A percentile compares a stretch with the other conserved stretches of the same genome.
These are phyloP conservation scores for Heterobasidion occidentale DNA, from an alignment of 1,284 basidiomycete genomes.

Conservation along the genomic window DNA sequence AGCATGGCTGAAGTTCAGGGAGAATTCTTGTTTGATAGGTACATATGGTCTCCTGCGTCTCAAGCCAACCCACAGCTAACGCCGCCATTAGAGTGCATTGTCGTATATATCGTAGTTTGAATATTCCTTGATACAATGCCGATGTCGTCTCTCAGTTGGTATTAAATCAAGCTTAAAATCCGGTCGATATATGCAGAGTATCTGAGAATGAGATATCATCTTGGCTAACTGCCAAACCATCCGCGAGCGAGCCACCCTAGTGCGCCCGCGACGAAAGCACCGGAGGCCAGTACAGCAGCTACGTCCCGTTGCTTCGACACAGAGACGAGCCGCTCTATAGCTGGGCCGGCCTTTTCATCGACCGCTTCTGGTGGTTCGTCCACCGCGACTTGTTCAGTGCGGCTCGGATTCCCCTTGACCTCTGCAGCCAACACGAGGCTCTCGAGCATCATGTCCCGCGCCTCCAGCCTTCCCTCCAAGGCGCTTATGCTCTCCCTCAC, in stretches of 20 bases:
- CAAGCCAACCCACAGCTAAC: background rate
- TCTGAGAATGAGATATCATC: conserved; percentile 5
- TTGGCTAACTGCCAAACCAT: conserved; percentile 9
- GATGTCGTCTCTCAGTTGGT: no score
- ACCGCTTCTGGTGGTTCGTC: background rate
- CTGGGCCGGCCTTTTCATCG: background rate
- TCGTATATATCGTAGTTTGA: conserved; percentile 31
- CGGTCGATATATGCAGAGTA: background rate
- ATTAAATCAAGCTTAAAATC: background rate
- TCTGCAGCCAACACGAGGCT: conserved; percentile 20
- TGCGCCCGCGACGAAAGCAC: background rate
- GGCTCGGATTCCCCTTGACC: background rate
- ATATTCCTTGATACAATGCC: conserved; percentile 5
- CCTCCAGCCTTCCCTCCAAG: conserved; percentile 41
- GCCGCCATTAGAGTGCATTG: conserved; percentile 33
- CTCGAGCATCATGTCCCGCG: conserved; percentile 35
- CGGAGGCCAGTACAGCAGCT: background rate
- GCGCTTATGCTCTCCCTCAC: conserved; percentile 39
- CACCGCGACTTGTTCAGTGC: no score
- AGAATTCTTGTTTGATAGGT: conserved; percentile 52
- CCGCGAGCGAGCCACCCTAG: background rate
- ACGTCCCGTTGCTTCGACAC: background rate
- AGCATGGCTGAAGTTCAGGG: conserved; percentile 32
- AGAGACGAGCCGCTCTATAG: background rate
- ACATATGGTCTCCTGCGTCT: conserved; percentile 10